These are phyloP conservation scores for Fusarium tanahbumbuense DNA, from an alignment of 2,329 filamentous ascomycete genomes.

Conservation along the genomic window DNA sequence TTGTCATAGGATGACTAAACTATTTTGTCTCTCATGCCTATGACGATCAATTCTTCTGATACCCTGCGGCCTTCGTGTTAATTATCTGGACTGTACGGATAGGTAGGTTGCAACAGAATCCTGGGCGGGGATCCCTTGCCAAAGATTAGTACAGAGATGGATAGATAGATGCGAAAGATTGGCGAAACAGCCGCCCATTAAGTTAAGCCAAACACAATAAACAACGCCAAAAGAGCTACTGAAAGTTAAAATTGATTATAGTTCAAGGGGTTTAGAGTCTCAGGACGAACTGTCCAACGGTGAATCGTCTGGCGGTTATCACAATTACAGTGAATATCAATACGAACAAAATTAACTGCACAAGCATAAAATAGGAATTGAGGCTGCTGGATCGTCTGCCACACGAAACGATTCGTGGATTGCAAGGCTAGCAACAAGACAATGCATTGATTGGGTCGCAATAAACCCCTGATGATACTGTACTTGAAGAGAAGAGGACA, in stretches of 20 bases:
- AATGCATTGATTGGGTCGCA: constrained; percentile 33
- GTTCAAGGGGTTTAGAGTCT: background rate
- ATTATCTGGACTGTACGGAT: constrained; percentile 1
- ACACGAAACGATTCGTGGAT: constrained; percentile 38
- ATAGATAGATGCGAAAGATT: constrained; percentile 7
- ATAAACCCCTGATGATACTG: constrained; percentile 22
- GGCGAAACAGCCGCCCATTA: background rate
- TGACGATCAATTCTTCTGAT: no score
- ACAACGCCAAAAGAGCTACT: background rate
- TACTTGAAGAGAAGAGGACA: constrained; percentile 7
- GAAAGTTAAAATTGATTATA: background rate
- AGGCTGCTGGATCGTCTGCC: constrained; percentile 37
- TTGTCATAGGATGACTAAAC: no score
- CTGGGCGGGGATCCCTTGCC: constrained; percentile 8
- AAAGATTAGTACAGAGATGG: background rate
- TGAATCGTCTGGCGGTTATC: constrained; percentile 14
- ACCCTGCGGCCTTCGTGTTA: no score
- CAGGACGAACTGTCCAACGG: background rate
- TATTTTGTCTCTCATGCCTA: no score
- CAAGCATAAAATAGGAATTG: constrained; percentile 31
- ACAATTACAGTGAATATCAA: constrained; percentile 9
- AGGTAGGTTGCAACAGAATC: background rate
- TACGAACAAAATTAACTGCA: background rate
- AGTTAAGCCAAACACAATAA: background rate
- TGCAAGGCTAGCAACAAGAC: constrained; percentile 22